Conservation (phyloP, 2,329 filamentous ascomycete genomes). For the Biscogniauxia sp. region DNA sequence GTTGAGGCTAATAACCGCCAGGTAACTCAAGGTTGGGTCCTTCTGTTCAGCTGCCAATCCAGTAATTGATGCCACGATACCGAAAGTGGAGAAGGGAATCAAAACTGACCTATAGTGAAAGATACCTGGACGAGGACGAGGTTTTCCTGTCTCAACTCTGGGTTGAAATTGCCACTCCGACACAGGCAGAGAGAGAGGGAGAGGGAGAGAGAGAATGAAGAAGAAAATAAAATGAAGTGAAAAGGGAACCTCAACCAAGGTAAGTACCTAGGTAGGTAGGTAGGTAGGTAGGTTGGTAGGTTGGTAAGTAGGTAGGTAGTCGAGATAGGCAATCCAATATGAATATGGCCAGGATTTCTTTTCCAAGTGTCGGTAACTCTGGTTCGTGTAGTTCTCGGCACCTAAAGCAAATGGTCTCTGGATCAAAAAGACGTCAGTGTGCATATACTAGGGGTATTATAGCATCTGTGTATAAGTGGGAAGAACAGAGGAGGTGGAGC, state of each 20-base stretch:
- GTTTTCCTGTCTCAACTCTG: no score
- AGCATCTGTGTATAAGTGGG: background rate
- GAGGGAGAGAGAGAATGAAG: no score
- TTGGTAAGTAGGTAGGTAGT: background rate
- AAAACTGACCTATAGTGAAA: no score
- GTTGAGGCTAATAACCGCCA: no score
- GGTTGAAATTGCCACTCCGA: no score
- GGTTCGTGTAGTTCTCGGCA: background rate
- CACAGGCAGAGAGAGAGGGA: no score
- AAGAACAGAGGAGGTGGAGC: background rate
- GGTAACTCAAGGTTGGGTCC: no score
- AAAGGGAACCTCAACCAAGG: background rate
- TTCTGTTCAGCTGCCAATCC: background rate
- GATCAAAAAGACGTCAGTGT: background rate
- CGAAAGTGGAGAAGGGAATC: background rate
- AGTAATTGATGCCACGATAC: background rate
- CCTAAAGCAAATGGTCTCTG: background rate
- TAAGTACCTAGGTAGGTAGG: background rate
- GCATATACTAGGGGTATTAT: background rate
- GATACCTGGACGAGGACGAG: no score
- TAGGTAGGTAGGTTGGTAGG: background rate
- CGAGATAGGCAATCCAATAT: background rate
- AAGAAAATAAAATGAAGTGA: background rate
- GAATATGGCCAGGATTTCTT: background rate
- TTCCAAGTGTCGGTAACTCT: no score